These are phyloP conservation scores for Musa acuminata DNA, from an alignment of 176 grass and related monocot species.

Conservation along the genomic window DNA sequence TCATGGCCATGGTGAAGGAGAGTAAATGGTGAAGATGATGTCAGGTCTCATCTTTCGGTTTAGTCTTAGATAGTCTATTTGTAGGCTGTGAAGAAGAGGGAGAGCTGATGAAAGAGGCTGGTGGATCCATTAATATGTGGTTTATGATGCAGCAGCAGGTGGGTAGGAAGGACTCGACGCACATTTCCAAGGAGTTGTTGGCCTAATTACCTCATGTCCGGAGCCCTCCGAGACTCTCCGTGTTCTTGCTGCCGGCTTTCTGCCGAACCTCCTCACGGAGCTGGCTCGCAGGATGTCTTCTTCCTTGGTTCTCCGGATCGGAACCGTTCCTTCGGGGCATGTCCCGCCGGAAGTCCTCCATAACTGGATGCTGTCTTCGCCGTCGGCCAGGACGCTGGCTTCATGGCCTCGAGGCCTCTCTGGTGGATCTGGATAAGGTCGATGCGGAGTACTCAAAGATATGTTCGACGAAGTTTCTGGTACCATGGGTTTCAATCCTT, in stretches of 20 bases:
- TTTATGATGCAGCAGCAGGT: not conserved
- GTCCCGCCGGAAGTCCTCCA: not conserved
- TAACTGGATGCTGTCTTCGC: not conserved
- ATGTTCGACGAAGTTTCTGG: not conserved
- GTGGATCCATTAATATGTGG: not conserved
- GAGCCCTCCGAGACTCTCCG: not conserved
- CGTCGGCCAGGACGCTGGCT: not conserved
- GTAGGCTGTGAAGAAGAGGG: not conserved
- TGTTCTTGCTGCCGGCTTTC: not conserved
- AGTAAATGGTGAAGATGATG: too few species aligned
- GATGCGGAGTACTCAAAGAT: not conserved
- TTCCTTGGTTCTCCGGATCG: slow-evolving; percentile 9
- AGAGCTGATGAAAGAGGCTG: not conserved
- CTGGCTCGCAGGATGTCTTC: slow-evolving; percentile 8
- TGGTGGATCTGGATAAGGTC: not conserved
- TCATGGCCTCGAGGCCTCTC: slow-evolving; percentile 3
- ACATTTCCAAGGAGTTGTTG: too few species aligned
- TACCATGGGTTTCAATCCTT: not conserved
- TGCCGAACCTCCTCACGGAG: slow-evolving; percentile 1
- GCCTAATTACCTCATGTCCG: slow-evolving; percentile 12
- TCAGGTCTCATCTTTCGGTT: not conserved
- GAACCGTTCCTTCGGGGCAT: slow-evolving; percentile 5
- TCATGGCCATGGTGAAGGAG: not conserved
- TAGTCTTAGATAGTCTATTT: not conserved
- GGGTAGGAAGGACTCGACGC: too few species aligned